Evolutionary conservation across 1,139 yeast species (phyloP).

Genomic region (Sugiyamaella sp.): DNA sequence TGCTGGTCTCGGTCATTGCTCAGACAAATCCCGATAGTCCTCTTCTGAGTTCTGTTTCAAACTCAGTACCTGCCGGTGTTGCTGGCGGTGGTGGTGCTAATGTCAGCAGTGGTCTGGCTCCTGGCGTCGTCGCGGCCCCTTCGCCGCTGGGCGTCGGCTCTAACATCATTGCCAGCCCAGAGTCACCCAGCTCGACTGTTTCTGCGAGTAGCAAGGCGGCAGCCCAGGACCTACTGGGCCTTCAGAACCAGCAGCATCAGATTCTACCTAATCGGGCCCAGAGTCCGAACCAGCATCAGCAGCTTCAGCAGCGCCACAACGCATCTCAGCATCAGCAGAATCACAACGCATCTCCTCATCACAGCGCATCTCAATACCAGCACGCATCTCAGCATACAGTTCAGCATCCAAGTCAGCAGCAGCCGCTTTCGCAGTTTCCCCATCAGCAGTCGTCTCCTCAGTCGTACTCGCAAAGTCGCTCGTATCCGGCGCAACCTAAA

Average conservation of each 20-base stretch:
- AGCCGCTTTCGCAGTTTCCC: too few species aligned
- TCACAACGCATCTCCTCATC: too few species aligned
- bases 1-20: slow-evolving; percentile 32
- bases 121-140: background rate
- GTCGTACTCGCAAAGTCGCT: background rate
- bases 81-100: background rate
- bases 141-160: background rate
- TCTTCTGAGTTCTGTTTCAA: background rate
- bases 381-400: background rate
- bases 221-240: slow-evolving; percentile 16
- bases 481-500: background rate
- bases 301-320: too few species aligned
- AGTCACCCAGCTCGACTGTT: slow-evolving; percentile 13
- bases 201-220: slow-evolving; percentile 13
- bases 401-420: too few species aligned
- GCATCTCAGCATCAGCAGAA: too few species aligned
- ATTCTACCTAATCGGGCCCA: background rate
- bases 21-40: slow-evolving; percentile 31
- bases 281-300: too few species aligned
- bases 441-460: background rate
- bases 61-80: too few species aligned
- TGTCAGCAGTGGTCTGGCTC: background rate
- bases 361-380: background rate
- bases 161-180: slow-evolving; percentile 8
- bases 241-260: slow-evolving; percentile 10